Conservation (phyloP, 768 basidiomycete species). For the Trametes elegans region DNA sequence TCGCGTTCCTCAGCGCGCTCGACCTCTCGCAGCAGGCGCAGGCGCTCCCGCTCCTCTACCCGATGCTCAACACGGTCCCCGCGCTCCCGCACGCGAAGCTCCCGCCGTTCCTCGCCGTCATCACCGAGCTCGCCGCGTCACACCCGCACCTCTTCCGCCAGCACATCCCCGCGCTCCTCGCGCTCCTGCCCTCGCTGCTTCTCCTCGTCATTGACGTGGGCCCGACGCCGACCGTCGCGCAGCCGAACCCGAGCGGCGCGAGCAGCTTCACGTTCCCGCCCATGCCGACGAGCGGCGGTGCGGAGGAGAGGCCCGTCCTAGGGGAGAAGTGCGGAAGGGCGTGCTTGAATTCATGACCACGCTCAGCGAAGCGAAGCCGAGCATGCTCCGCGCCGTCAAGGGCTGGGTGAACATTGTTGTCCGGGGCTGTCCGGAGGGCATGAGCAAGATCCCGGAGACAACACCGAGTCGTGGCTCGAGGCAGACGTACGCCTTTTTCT, state of each 20-base stretch:
- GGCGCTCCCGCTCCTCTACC: slow-evolving; percentile 56
- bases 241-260: slow-evolving; percentile 37
- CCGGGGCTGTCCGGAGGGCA: slow-evolving; percentile 76
- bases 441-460: slow-evolving; percentile 75
- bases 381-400: slow-evolving; percentile 62
- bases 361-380: slow-evolving; percentile 70
- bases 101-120: slow-evolving; percentile 61
- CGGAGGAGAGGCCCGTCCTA: slow-evolving; percentile 43
- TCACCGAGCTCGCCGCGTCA: slow-evolving; percentile 68
- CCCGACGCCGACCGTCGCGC: slow-evolving; percentile 52
- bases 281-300: slow-evolving; percentile 22
- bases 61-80: slow-evolving; percentile 75
- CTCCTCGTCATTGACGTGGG: slow-evolving; percentile 57
- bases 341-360: slow-evolving; percentile 84
- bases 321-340: slow-evolving; percentile 73
- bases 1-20: slow-evolving; percentile 63
- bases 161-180: slow-evolving; percentile 64
- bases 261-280: slow-evolving; percentile 43
- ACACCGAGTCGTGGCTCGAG: slow-evolving; percentile 59
- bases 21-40: slow-evolving; percentile 62
- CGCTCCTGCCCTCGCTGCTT: slow-evolving; percentile 71
- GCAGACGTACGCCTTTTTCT: slow-evolving; percentile 59
- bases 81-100: slow-evolving; percentile 52
- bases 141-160: slow-evolving; percentile 72
- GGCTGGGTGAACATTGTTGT: slow-evolving; percentile 75